Percentiles rank a stretch among this genome's conserved stretches.
These are phyloP conservation scores for Hericium erinaceus DNA, from an alignment of 768 basidiomycete genomes.

Conservation along the genomic window DNA sequence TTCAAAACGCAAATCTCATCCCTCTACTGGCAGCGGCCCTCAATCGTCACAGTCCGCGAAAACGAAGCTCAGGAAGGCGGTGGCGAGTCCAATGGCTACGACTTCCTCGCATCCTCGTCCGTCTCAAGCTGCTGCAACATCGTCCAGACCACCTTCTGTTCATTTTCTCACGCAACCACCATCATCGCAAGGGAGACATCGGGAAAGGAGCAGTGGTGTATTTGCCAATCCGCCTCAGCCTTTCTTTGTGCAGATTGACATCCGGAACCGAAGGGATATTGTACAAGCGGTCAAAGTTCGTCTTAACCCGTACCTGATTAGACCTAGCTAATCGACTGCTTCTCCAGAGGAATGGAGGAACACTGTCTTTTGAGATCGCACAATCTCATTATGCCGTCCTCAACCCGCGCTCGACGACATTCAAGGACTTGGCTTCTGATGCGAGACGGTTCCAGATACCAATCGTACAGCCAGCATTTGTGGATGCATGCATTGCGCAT, in stretches of 20 bases:
- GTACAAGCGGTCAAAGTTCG: constrained; percentile 1
- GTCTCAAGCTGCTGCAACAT: too few relatives aligned
- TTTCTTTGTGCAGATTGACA: background rate
- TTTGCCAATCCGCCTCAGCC: background rate
- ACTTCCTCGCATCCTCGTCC: too few relatives aligned
- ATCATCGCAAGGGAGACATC: too few relatives aligned
- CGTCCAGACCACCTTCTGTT: background rate
- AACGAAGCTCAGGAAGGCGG: too few relatives aligned
- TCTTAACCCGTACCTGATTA: background rate
- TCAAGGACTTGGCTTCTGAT: background rate
- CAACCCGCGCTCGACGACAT: background rate
- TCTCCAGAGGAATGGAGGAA: background rate
- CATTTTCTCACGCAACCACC: background rate
- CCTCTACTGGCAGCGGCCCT: too few relatives aligned
- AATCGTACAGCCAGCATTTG: background rate
- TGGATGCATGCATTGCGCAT: background rate
- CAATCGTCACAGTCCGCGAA: too few relatives aligned
- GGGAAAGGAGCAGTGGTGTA: background rate
- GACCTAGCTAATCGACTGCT: background rate
- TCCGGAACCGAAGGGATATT: background rate
- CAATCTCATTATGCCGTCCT: background rate
- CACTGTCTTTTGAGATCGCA: background rate
- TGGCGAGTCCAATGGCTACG: too few relatives aligned
- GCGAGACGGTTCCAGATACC: background rate
- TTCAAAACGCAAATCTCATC: too few relatives aligned